phyloP scores from a whole-genome alignment of 345 rosid genomes.

The Sapria himalayana region DNA sequence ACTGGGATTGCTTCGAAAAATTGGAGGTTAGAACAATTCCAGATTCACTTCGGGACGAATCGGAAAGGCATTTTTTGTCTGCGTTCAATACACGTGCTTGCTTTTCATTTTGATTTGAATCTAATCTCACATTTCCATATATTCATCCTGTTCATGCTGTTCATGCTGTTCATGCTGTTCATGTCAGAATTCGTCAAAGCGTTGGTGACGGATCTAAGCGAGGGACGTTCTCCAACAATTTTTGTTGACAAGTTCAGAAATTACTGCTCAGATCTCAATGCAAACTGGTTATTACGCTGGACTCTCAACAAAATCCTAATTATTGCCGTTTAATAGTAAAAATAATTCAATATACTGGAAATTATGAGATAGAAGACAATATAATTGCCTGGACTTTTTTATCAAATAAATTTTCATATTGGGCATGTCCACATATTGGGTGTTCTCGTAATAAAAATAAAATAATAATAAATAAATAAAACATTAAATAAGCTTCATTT shows the following conservation, averaged over 20 bases:
- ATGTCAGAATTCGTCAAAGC: slow-evolving; percentile 34
- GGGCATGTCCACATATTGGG: no score
- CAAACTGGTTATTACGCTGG: slow-evolving; percentile 55
- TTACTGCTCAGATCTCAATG: slow-evolving; percentile 28
- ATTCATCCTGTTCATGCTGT: neutral
- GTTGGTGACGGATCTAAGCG: slow-evolving; percentile 25
- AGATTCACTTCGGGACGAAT: neutral
- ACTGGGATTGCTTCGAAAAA: slow-evolving; percentile 21
- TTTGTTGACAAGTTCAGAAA: slow-evolving; percentile 34
- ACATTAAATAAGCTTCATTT: no score
- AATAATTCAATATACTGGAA: no score
- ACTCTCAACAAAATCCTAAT: no score
- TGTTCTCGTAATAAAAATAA: no score
- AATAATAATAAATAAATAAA: no score
- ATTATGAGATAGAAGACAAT: no score
- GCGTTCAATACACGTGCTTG: neutral
- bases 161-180: neutral
- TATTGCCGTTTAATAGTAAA: no score
- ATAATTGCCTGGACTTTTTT: no score
- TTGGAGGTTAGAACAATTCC: slow-evolving; percentile 31
- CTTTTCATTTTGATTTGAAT: no score
- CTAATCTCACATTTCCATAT: no score
- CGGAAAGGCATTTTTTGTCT: neutral
- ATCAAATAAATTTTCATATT: no score
- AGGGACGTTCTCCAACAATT: slow-evolving; percentile 29